Conservation (phyloP, 179 eudicot genomes). For the Silene coronaria region DNA sequence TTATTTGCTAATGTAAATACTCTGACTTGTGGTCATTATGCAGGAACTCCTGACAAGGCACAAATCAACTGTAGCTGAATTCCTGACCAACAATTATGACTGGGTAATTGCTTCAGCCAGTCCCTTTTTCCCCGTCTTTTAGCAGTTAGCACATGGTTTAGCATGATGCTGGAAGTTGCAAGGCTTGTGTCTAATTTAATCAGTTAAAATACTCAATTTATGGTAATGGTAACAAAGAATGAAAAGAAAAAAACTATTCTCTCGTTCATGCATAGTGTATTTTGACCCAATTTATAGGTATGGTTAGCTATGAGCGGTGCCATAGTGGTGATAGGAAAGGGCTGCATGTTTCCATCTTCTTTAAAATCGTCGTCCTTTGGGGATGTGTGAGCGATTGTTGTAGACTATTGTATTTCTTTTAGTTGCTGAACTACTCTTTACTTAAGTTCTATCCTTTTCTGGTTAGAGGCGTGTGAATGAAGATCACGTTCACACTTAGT, state of each 20-base stretch:
- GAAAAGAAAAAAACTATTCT: not conserved
- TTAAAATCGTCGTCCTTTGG: not conserved
- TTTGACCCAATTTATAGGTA: not conserved
- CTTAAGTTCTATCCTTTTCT: too few relatives aligned
- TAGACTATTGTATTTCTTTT: not conserved
- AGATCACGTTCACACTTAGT: too few relatives aligned
- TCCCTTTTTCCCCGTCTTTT: not conserved
- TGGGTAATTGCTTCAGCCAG: conserved; percentile 48
- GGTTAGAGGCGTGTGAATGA: too few relatives aligned
- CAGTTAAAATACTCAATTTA: not conserved
- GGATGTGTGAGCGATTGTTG: not conserved
- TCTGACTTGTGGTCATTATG: conserved; percentile 19
- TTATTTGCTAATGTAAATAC: not conserved
- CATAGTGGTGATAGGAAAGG: not conserved
- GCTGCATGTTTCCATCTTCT: not conserved
- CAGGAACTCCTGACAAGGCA: conserved; percentile 96
- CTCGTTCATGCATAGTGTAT: not conserved
- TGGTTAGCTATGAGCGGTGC: not conserved
- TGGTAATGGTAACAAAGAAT: not conserved
- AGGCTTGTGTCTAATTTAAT: not conserved
- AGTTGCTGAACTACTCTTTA: not conserved
- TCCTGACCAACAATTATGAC: conserved; percentile 81
- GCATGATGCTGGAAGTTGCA: not conserved
- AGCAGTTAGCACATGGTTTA: conserved; percentile 2
- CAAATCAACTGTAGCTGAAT: conserved; percentile 93